Evolutionary conservation across 1,284 basidiomycete genomes (phyloP).

Genomic region (Earliella scabrosa): DNA sequence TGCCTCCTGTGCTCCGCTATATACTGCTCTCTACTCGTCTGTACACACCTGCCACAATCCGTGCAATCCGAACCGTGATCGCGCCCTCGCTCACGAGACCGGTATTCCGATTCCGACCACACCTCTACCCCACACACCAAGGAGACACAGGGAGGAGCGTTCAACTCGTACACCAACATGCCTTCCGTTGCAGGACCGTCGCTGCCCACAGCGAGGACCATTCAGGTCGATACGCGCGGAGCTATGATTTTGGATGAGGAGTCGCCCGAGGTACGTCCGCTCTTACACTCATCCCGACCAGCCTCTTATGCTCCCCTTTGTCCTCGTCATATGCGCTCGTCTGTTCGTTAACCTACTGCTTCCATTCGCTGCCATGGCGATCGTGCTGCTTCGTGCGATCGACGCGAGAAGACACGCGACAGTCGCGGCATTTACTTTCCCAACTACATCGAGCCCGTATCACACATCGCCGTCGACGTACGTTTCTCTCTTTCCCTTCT

Average conservation of each 20-base stretch:
- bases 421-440: slow-evolving; percentile 95
- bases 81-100: neutral
- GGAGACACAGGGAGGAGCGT: neutral
- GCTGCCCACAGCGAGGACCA: slow-evolving; percentile 73
- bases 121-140: neutral
- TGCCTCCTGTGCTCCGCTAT: neutral
- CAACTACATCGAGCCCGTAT: slow-evolving; percentile 95
- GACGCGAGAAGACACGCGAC: slow-evolving; percentile 73
- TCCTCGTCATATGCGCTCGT: slow-evolving; percentile 3
- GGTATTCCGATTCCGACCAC: neutral
- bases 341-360: neutral
- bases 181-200: slow-evolving; percentile 41
- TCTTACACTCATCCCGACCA: neutral
- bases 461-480: slow-evolving; percentile 94
- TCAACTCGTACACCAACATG: neutral
- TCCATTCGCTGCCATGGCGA: neutral
- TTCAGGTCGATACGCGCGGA: slow-evolving; percentile 86
- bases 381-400: neutral
- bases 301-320: slow-evolving; percentile 16
- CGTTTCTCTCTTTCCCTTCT: slow-evolving; percentile 40
- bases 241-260: slow-evolving; percentile 91
- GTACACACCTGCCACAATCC: neutral
- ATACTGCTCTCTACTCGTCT: slow-evolving; percentile 6
- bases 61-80: neutral
- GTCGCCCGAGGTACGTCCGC: slow-evolving; percentile 80